These are phyloP conservation scores for Penicillium coprophilum DNA, from an alignment of 495 filamentous ascomycete species.

Conservation along the genomic window DNA sequence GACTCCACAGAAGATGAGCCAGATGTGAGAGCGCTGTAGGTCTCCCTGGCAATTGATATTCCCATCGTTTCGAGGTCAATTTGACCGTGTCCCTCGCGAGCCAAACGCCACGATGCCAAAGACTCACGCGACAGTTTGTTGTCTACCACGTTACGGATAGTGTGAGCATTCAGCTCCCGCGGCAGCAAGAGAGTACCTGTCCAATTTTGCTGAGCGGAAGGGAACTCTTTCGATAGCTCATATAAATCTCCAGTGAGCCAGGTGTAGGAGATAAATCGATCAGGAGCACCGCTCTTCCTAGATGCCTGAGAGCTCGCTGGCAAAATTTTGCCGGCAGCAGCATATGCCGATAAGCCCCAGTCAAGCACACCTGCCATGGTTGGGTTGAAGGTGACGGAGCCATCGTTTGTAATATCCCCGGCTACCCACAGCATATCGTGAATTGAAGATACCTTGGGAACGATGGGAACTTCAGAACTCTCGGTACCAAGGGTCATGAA, in stretches of 20 bases:
- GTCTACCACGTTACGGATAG: slow-evolving; percentile 18
- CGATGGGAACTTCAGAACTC: slow-evolving; percentile 14
- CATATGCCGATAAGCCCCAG: slow-evolving; percentile 23
- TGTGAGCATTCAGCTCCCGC: slow-evolving; percentile 17
- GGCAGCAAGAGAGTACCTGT: slow-evolving; percentile 20
- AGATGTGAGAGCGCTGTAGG: slow-evolving; percentile 14
- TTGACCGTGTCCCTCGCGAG: not conserved
- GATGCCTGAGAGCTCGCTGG: slow-evolving; percentile 17
- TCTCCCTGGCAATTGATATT: slow-evolving; percentile 23
- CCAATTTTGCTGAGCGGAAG: slow-evolving; percentile 21
- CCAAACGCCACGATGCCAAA: slow-evolving; percentile 18
- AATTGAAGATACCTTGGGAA: slow-evolving; percentile 15
- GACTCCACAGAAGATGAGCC: slow-evolving; percentile 4
- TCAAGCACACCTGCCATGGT: slow-evolving; percentile 26
- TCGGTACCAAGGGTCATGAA: slow-evolving; percentile 23
- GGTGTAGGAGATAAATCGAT: slow-evolving; percentile 21
- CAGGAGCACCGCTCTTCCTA: slow-evolving; percentile 16
- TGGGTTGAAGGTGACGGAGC: slow-evolving; percentile 15
- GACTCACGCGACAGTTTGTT: slow-evolving; percentile 21
- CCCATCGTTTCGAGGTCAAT: slow-evolving; percentile 22
- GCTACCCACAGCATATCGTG: slow-evolving; percentile 25
- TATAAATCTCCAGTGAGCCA: slow-evolving; percentile 25
- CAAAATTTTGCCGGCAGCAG: slow-evolving; percentile 22
- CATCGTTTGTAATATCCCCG: slow-evolving; percentile 13
- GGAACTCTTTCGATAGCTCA: slow-evolving; percentile 17